Evolutionary conservation across 345 rosid genomes (phyloP), one percentile per base, ranked within the genome.

Genomic region (Syzygium aromaticum): DNA sequence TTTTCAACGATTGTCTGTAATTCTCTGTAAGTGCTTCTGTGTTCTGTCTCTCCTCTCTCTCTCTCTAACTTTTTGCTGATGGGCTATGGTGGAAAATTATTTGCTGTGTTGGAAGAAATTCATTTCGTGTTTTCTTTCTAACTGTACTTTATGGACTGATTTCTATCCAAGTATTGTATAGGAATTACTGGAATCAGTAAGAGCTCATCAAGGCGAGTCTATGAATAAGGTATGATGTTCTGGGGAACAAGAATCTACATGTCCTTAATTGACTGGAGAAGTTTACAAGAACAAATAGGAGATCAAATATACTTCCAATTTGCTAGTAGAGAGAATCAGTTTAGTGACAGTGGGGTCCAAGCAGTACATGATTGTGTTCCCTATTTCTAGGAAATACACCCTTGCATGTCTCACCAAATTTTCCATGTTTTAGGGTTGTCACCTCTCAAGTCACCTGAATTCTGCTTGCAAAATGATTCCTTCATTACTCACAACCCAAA

Each of bases 301-400:
- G 80, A 73, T 73, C 49, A 33, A 33, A 73, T 19, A 73, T 38
- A 73, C 82, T 73, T 19, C 82, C 49, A 73, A 73, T 40, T 73
- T 38, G 82, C 82, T 38, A 38, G 82, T 73, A 73, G 27, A 38
- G 82, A 38, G 82, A 73, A 73, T 73, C 82, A 22, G 82, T 73
- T 38, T 33, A 73, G 27, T 19, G 82, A 73, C 14, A 19, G 82
- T 73, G 82, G 86, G 86, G 86, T 53, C 86, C 86, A 28, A 27
- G 61, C 23, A 28, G 27, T 40, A 67, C 56, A 88, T 88, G 86
- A 51, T 84, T 78, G 59, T 73, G 83, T 73, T 84, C 87, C 77
- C 77, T 87, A 77, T 61, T 86, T 86, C 59, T 56, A 83, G 63
- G 57, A 77, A 33, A 73, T 21, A 38, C 30, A 57, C 77, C 86